Evolutionary conservation across 2,329 filamentous ascomycete genomes (phyloP).

Genomic region (Pochonia chlamydosporia): DNA sequence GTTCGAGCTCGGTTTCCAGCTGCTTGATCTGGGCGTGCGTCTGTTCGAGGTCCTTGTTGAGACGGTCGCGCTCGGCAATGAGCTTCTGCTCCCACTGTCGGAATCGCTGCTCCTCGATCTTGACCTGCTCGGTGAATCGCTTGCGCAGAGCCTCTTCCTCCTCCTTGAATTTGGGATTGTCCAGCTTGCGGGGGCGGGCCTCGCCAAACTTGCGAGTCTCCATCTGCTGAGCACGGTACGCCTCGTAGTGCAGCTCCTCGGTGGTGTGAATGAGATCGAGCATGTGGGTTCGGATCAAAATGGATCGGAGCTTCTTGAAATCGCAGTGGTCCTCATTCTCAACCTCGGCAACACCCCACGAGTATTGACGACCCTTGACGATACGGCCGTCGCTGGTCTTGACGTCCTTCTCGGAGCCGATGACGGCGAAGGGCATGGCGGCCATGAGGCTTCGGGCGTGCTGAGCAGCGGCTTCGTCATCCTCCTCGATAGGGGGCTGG

Average conservation of each 20-base stretch:
- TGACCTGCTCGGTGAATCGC: constrained; percentile 99
- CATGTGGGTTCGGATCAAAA: constrained; percentile 99
- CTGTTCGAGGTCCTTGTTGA: constrained; percentile 99
- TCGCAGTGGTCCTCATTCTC: constrained; percentile 99
- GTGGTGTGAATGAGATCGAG: constrained; percentile 99
- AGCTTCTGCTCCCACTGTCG: constrained; percentile 99
- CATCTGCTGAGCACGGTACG: constrained; percentile 98
- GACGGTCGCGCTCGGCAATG: constrained; percentile 93
- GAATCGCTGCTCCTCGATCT: constrained; percentile 99
- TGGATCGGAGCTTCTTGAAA: constrained; percentile 99
- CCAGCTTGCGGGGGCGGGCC: constrained; percentile 91
- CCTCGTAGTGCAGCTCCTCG: constrained; percentile 98
- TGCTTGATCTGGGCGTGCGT: constrained; percentile 93
- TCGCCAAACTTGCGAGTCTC: constrained; percentile 99
- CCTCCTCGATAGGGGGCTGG: constrained; percentile 94
- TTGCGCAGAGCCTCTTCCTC: constrained; percentile 98
- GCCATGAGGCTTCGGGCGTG: constrained; percentile 92
- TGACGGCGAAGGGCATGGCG: constrained; percentile 98
- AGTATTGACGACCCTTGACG: constrained; percentile 98
- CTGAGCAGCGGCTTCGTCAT: constrained; percentile 91
- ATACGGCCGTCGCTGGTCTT: constrained; percentile 94
- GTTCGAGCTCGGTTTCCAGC: constrained; percentile 86
- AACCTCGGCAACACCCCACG: constrained; percentile 98
- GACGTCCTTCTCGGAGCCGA: constrained; percentile 98
- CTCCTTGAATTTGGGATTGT: constrained; percentile 99